These are phyloP conservation scores for Talaromyces piceae DNA, from an alignment of 2,329 filamentous ascomycete genomes.

Conservation along the genomic window DNA sequence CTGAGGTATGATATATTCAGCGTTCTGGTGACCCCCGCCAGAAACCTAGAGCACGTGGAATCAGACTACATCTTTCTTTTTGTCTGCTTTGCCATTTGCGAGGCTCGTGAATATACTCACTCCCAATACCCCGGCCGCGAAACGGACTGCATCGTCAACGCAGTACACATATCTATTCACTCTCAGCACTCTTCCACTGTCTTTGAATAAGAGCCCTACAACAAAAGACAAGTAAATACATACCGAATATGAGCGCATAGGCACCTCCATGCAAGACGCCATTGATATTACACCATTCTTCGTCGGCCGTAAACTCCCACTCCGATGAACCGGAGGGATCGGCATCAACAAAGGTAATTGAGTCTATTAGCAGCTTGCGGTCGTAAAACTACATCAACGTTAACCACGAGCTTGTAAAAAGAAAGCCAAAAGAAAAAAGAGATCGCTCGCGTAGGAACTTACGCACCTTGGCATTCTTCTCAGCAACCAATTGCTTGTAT, in stretches of 20 bases:
- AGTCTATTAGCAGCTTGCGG: slow-evolving; percentile 16
- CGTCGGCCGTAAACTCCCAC: slow-evolving; percentile 19
- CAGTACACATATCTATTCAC: slow-evolving; percentile 46
- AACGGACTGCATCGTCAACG: slow-evolving; percentile 43
- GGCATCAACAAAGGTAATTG: slow-evolving; percentile 19
- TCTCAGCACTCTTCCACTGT: not conserved
- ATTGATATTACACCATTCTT: slow-evolving; percentile 20
- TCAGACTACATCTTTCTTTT: not conserved
- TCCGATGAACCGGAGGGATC: slow-evolving; percentile 15
- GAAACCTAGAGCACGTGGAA: slow-evolving; percentile 27
- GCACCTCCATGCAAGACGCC: slow-evolving; percentile 40
- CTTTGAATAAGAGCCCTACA: not conserved
- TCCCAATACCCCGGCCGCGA: slow-evolving; percentile 45
- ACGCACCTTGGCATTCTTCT: slow-evolving; percentile 6
- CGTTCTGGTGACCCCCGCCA: slow-evolving; percentile 44
- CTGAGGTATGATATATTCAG: slow-evolving; percentile 47
- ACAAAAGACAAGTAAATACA: not conserved
- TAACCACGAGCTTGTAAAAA: not conserved
- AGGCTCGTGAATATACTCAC: slow-evolving; percentile 17
- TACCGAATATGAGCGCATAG: slow-evolving; percentile 67
- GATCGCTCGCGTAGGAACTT: not conserved
- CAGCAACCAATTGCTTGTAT: slow-evolving; percentile 7
- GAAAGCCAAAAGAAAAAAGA: not conserved
- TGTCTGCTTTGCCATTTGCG: not conserved
- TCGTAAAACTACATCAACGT: slow-evolving; percentile 17